Base-by-base conservation (phyloP, 345 rosid species). In the Anastatica hierochuntica region DNA sequence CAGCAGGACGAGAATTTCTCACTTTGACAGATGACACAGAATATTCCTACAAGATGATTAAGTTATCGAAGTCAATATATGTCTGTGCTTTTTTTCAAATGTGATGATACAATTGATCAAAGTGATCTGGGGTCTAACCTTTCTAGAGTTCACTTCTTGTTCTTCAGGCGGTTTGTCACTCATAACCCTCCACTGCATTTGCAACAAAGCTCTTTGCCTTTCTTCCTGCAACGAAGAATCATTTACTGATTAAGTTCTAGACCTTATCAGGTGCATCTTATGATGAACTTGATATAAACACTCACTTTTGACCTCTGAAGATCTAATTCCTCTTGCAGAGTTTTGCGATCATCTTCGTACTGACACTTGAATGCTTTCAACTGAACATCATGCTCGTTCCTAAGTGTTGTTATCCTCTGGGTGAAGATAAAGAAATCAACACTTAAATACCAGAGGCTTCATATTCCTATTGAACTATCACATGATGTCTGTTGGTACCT, bases 131-230 rank as follows among this genome's bases (percentile, higher is more conserved):
- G 53, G 46, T 27, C 68, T 33, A 58, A 84, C 90, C 95, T 69
- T 74, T 59, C 71, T 76, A 1, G 92, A 82, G 74, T 66, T 75
- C 51, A 79, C 86, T 79, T 82, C 92, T 50, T 76, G 90, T 42
- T 88, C 95, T 59, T 78, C 95, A 42, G 77, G 78, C 34, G 79
- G 80, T 62, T 83, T 80, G 69, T 85, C 80, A 56, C 92, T 33
- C 95, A 88, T 85, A 55, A 88, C 95, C 70, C 69, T 82, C 97
- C 92, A 85, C 76, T 88, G 97, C 73, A 88, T 16, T 67, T 88
- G 95, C 76, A 88, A 70, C 63, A 88, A 66, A 51, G 95, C 83
- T 63, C 80, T 79, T 72, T 88, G 97, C 77, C 79, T 77, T 20
- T 82, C 92, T 72, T 85, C 95, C 97, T 85, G 77, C 37, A 55